These are phyloP conservation scores for Cystobasidium onofrii DNA, from an alignment of 768 basidiomycete species.

Conservation along the genomic window DNA sequence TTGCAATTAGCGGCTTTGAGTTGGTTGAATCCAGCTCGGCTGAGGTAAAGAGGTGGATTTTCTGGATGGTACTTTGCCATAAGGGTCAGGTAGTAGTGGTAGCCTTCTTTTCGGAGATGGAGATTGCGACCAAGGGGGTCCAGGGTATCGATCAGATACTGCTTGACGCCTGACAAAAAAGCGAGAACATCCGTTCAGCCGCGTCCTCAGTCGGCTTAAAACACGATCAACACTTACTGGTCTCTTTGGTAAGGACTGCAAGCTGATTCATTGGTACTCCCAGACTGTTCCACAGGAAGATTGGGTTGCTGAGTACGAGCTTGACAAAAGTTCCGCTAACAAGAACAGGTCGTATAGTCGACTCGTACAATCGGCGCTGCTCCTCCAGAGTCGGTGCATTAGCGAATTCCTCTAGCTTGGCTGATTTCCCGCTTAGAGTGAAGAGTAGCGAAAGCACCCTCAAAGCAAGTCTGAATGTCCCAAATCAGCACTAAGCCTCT, in stretches of 20 bases:
- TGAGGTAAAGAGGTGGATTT: conserved; percentile 59
- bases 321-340: conserved; percentile 54
- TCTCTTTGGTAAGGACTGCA: conserved; percentile 53
- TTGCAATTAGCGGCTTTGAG: conserved; percentile 52
- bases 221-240: conserved; percentile 30
- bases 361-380: conserved; percentile 59
- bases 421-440: conserved; percentile 54
- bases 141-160: conserved; percentile 48
- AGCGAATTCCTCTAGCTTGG: conserved; percentile 56
- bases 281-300: conserved; percentile 66
- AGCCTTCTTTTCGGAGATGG: conserved; percentile 55
- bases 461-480: conserved; percentile 51
- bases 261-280: conserved; percentile 68
- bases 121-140: conserved; percentile 48
- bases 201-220: too few species aligned
- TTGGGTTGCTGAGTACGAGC: conserved; percentile 33
- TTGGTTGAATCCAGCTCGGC: conserved; percentile 55
- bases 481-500: not conserved
- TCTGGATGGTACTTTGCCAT: conserved; percentile 55
- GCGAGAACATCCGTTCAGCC: not conserved
- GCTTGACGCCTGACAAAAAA: conserved; percentile 42
- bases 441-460: conserved; percentile 58
- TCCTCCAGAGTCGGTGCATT: conserved; percentile 53
- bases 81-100: conserved; percentile 55
- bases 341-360: conserved; percentile 57